Conservation (phyloP, 345 rosid genomes). For the Mallotus nudiflorus region DNA sequence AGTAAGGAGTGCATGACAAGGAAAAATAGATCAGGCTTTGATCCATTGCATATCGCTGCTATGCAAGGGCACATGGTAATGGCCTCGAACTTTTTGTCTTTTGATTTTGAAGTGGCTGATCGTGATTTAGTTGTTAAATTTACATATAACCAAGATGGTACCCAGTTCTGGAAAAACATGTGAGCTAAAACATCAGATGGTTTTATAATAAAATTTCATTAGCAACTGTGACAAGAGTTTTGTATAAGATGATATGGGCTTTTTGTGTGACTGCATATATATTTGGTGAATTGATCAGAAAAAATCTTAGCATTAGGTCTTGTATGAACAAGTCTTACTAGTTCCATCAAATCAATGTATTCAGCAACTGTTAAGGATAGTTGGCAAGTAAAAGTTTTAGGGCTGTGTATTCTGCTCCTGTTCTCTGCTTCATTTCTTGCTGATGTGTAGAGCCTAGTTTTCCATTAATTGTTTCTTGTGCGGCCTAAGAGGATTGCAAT, state of each 20-base stretch:
- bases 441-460: too few relatives aligned
- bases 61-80: conserved; percentile 84
- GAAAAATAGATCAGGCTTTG: conserved; percentile 79
- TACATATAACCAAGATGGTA: neutral
- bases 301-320: neutral
- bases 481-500: neutral
- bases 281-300: neutral
- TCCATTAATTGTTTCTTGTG: neutral
- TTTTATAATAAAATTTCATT: neutral
- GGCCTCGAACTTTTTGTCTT: conserved; percentile 7
- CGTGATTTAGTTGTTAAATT: neutral
- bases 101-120: neutral
- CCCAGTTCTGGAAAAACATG: neutral
- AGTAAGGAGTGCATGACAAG: conserved; percentile 67
- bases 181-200: neutral
- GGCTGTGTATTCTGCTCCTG: neutral
- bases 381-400: neutral
- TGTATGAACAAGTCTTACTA: neutral
- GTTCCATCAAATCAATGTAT: neutral
- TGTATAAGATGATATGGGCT: neutral
- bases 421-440: too few relatives aligned
- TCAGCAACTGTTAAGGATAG: neutral
- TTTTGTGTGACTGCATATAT: neutral
- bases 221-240: too few relatives aligned
- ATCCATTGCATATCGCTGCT: conserved; percentile 89